Evolutionary conservation across 176 grass and related monocot species (phyloP), one percentile per base, ranked within the genome.

Genomic region (Lolium multiflorum): DNA sequence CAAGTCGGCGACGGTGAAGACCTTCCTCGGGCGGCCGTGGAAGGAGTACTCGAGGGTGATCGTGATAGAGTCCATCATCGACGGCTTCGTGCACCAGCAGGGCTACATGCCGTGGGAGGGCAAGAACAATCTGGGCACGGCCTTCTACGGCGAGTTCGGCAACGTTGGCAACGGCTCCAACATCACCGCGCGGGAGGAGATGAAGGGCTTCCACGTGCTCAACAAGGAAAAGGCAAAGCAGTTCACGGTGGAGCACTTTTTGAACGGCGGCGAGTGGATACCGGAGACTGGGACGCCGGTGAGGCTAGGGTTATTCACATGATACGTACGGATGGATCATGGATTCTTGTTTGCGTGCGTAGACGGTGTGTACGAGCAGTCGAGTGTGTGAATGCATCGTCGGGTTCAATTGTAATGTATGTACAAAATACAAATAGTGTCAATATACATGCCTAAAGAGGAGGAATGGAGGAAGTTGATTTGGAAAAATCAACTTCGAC

Each of bases 81-180:
- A 75, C 11, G 88, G 61, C 9, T 91, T 94, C 87, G 91, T 98
- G 71, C 88, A 94, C 82, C 61, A 68, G 1, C 46, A 89, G 13
- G 96, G 96, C 3, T 98, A 95, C 91, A 81, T 93, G 80, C 90
- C 93, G 3, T 94, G 81, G 90, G 88, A 96, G 28, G 88, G 88
- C 21, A 57, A 80, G 55, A 84, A 75, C 31, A 68, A 71, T 26
- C 86, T 92, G 13, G 83, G 79, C n/a, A 94, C 88, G 12, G 86
- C 94, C 22, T 95, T 87, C 85, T 98, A 88, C 49, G 90, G 84
- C 10, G 96, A 98, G 79, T 95, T 80, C 81, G 77, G 26, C 85
- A 98, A 96, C 81, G 3, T 58, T 43, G 93, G 96, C 13, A 31
- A 18, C 17, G 93, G 96, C 7, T 70, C 93, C 17, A 70, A 92